A percentile compares a stretch with the other conserved stretches of the same genome.
phyloP scores from a whole-genome alignment of 2,329 filamentous ascomycete species.

The Thielaviopsis punctulata region DNA sequence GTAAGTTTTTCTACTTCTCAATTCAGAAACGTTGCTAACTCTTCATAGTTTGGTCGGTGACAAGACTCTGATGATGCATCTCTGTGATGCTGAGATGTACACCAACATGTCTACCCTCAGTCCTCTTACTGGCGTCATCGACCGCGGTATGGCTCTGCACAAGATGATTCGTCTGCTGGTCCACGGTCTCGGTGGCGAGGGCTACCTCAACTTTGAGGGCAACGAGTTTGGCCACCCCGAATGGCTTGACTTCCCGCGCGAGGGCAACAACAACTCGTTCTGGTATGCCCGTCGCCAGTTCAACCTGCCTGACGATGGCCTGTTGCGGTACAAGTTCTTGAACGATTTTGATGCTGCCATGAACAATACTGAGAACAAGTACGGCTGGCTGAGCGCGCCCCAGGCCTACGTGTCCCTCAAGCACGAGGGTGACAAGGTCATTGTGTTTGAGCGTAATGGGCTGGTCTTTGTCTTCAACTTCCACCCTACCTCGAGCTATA shows the following conservation, averaged over 20 bases:
- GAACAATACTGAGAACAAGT: conserved; percentile 74
- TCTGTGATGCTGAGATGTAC: conserved; percentile 93
- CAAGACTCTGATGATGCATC: conserved; percentile 94
- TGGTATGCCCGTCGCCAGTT: conserved; percentile 88
- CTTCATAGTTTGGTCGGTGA: conserved; percentile 67
- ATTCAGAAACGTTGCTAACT: conserved; percentile 5
- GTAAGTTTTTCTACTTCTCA: conserved; percentile 34
- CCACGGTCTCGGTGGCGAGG: conserved; percentile 80
- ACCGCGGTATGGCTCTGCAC: conserved; percentile 80
- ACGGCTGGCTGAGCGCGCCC: conserved; percentile 71
- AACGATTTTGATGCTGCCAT: conserved; percentile 89
- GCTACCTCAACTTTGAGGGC: conserved; percentile 95
- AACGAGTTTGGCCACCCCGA: conserved; percentile 98
- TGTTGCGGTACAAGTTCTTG: conserved; percentile 78
- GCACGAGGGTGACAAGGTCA: conserved; percentile 82
- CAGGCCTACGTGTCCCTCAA: conserved; percentile 92
- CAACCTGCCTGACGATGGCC: conserved; percentile 71
- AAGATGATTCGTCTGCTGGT: conserved; percentile 96
- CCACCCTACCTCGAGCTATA: conserved; percentile 67
- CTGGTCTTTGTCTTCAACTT: conserved; percentile 95
- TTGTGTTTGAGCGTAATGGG: conserved; percentile 86
- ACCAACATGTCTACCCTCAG: conserved; percentile 86
- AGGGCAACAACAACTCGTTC: conserved; percentile 82
- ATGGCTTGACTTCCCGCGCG: conserved; percentile 95
- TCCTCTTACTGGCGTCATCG: conserved; percentile 72